Evolutionary conservation across 2,329 filamentous ascomycete species (phyloP), one percentile per base, ranked within the genome.

Genomic region (Aspergillus caelatus): DNA sequence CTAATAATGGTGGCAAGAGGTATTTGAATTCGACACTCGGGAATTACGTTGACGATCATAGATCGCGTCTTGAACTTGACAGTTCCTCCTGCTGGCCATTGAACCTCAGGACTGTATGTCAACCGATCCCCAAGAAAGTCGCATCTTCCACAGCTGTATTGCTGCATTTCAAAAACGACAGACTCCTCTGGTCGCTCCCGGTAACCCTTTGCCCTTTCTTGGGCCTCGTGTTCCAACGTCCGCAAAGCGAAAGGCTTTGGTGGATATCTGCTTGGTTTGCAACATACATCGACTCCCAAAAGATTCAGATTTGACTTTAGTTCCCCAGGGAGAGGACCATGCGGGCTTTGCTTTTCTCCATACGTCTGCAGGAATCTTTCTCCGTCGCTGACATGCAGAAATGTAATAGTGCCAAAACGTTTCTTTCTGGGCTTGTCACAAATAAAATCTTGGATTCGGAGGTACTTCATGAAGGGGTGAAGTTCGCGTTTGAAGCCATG

Each of bases 1-100:
- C 85, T 81, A 32, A 83, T 66, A 23, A 87, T 81, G 1, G 78
- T 83, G 23, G 79, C 78, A 43, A 84, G 82, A 0, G 82, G 77
- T 16, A 88, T 82, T 56, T 86, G 81, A 39, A 88, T 75, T 28
- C 78, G 70, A 4, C 78, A 64, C 0, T 66, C 65, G 0, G 66
- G 64, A 2, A 58, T 58, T 0, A 81, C 69, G 0, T 66, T 77
- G 30, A 86, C 65, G 32, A 82, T 77, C 56, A 88, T 70, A 5
- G 68, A 70, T 8, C 77, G 71, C 58, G 77, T 81, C 14, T 77
- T 76, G 65, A 87, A 85, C 61, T 77, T 81, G 39, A 71, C 32
- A 4, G 14, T 63, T 21, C 68, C 69, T 6, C 8, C 19, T 4
- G 61, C 48, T 2, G 4, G 10, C 66, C 66, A 70, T 11, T 65